Conservation (phyloP, 2,329 filamentous ascomycete genomes). For the Pseudocercospora eumusae region DNA sequence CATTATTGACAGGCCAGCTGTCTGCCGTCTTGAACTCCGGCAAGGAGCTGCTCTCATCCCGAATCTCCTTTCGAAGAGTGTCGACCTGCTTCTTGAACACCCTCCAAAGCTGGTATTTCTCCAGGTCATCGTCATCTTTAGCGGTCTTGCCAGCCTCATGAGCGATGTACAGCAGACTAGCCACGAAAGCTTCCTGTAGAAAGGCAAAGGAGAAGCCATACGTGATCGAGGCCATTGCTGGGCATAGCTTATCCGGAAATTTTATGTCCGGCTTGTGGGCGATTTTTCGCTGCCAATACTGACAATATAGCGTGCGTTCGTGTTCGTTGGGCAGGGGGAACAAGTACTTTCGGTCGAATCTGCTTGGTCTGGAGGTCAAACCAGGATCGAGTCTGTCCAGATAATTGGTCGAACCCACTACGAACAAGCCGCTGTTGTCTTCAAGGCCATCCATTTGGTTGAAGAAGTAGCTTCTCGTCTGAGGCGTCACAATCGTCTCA, state of each 20-base stretch:
- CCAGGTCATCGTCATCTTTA: constrained; percentile 43
- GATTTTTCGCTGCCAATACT: constrained; percentile 64
- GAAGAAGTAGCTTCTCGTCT: constrained; percentile 67
- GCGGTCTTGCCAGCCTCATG: constrained; percentile 35
- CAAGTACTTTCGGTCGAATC: constrained; percentile 67
- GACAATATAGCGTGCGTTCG: constrained; percentile 62
- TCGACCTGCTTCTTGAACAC: constrained; percentile 65
- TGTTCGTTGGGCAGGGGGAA: constrained; percentile 55
- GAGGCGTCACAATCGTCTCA: constrained; percentile 65
- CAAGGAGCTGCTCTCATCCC: neutral
- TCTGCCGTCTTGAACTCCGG: neutral
- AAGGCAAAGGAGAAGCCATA: constrained; percentile 68
- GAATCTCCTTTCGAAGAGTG: constrained; percentile 62
- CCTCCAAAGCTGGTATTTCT: constrained; percentile 58
- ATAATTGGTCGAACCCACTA: constrained; percentile 49
- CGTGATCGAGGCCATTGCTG: constrained; percentile 62
- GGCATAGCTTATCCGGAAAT: constrained; percentile 60
- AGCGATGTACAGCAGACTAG: constrained; percentile 61
- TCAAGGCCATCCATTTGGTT: constrained; percentile 71
- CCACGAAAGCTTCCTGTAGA: constrained; percentile 68
- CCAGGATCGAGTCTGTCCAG: constrained; percentile 67
- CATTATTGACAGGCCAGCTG: neutral
- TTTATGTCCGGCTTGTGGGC: constrained; percentile 57
- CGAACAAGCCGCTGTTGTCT: constrained; percentile 69
- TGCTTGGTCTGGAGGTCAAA: constrained; percentile 60